Evolutionary conservation across 352 stramenopile genomes (phyloP), one percentile per base, ranked within the genome.

Genomic region (Phytophthora citricola): DNA sequence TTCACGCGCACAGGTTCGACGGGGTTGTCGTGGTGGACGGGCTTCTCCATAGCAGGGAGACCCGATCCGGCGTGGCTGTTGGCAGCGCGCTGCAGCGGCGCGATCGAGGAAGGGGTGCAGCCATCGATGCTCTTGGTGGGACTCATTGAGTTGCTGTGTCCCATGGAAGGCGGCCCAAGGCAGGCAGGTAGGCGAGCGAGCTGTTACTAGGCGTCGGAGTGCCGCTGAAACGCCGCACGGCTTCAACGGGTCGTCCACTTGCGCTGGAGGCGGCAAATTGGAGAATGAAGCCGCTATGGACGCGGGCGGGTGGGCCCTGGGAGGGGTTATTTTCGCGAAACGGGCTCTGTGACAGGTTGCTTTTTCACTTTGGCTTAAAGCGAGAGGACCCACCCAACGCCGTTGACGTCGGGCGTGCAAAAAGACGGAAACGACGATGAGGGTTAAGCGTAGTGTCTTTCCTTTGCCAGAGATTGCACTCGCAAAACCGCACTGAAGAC

Each of bases 1-100:
- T 86, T 88, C 50, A 88, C 77, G 40, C 73, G 75, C 46, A 81
- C 69, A 47, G 75, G 63, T 62, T 88, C 77, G 6, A 86, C 70
- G 15, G 79, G 73, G 48, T 85, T 81, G 53, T 73, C 75, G 31
- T 71, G 54, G 31, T 79, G 75, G 49, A 66, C 53, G 32, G 69
- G 66, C 52, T 88, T 89, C 36, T 83, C 68, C 32, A 67, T 58
- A 26, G 47, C 24, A 27, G 46, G 62, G 32, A 71, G 34, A 32
- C 32, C 15, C 11, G 50, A 48, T 15, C 47, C 45, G 46, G 45
- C 53, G 29, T 51, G 55, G 56, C 63, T 50, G 2, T 36, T 36
- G 20, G n/a, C 22, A 12, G 24, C 57, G 34, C 59, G 56, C 45
- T 56, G 58, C 39, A 45, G 58, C 24, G 55, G 58, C 3, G 53